Percentiles rank a stretch among this genome's conserved stretches.
phyloP scores from a whole-genome alignment of 352 stramenopile species.

The Globisporangium emineosum region DNA sequence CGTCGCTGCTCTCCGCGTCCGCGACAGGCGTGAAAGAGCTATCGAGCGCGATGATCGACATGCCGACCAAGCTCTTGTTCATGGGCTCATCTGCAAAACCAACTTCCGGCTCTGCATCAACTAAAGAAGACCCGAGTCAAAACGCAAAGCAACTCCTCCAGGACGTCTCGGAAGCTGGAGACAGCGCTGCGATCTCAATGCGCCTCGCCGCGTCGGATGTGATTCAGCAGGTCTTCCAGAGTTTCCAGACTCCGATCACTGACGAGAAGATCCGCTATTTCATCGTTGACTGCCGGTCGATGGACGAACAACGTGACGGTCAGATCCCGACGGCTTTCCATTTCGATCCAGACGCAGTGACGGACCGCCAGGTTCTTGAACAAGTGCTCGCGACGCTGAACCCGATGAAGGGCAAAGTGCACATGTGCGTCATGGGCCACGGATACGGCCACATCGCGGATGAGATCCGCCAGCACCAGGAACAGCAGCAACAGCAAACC shows the following conservation, averaged over 20 bases:
- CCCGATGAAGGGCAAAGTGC: conserved; percentile 58
- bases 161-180: conserved; percentile 52
- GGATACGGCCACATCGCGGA: conserved; percentile 66
- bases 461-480: conserved; percentile 40
- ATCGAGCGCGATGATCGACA: conserved; percentile 65
- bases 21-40: conserved; percentile 64
- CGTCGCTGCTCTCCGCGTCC: conserved; percentile 57
- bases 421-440: conserved; percentile 80
- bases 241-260: conserved; percentile 41
- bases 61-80: conserved; percentile 63
- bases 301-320: conserved; percentile 37
- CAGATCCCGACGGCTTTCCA: conserved; percentile 76
- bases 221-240: conserved; percentile 67
- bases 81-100: conserved; percentile 24
- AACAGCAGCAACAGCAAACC: conserved; percentile 17
- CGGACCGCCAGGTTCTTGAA: conserved; percentile 49
- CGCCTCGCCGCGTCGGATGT: conserved; percentile 56
- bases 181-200: conserved; percentile 48
- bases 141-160: conserved; percentile 49
- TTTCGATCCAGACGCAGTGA: conserved; percentile 66
- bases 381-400: conserved; percentile 64
- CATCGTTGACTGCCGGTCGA: conserved; percentile 68
- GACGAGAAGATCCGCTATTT: conserved; percentile 66
- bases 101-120: neutral
- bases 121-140: conserved; percentile 24